These are phyloP conservation scores for Medicago lupulina DNA, from an alignment of 306 rosid species.

Conservation along the genomic window DNA sequence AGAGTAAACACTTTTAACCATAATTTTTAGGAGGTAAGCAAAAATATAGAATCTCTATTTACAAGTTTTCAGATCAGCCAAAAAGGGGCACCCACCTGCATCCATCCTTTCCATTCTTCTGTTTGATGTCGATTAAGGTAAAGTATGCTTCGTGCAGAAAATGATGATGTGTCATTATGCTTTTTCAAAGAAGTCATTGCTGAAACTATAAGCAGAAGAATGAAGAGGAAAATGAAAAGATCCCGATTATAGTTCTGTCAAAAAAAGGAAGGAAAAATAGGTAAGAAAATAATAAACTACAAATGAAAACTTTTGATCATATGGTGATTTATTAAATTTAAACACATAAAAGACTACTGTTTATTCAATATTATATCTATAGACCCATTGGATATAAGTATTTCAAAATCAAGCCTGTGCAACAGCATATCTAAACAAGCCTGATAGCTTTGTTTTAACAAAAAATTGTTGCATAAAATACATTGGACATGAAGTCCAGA, in stretches of 20 bases:
- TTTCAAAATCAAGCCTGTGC: conserved; percentile 30
- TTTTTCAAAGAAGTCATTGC: conserved; percentile 95
- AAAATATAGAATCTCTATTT: conserved; percentile 13
- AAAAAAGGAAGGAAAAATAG: conserved; percentile 39
- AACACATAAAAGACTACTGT: conserved; percentile 15
- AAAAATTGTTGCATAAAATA: conserved; percentile 18
- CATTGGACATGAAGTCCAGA: conserved; percentile 9
- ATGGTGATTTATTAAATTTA: conserved; percentile 14
- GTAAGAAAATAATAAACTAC: conserved; percentile 31
- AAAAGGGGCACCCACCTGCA: conserved; percentile 82
- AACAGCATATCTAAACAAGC: conserved; percentile 27
- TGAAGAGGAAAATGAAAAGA: conserved; percentile 87
- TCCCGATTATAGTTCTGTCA: conserved; percentile 92
- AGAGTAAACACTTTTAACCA: conserved; percentile 9
- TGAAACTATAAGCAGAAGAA: conserved; percentile 88
- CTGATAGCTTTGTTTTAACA: conserved; percentile 1
- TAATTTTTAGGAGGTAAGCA: conserved; percentile 26
- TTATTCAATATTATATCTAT: conserved; percentile 15
- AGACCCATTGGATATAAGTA: conserved; percentile 15
- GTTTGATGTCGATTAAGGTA: conserved; percentile 98
- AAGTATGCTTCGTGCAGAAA: conserved; percentile 82
- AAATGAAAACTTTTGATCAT: conserved; percentile 24
- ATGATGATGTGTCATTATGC: conserved; percentile 76
- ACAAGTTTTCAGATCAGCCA: conserved; percentile 32
- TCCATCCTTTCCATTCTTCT: conserved; percentile 99